Conservation (phyloP, 768 basidiomycete species). For the Crepidotus variabilis region DNA sequence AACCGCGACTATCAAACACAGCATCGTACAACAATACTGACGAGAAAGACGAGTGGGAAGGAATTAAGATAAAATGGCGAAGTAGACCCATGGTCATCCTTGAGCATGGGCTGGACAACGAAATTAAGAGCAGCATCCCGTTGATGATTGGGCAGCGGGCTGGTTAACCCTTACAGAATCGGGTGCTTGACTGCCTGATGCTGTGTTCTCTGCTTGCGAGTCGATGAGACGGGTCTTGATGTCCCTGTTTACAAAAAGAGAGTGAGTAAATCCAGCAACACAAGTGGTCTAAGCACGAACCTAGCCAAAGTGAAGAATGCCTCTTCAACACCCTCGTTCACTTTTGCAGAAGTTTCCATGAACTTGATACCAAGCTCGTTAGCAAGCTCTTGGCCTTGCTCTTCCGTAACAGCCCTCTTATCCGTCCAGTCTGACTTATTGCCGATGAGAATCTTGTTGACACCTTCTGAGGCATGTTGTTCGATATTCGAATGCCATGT, state of each 20-base stretch:
- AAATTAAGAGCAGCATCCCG: slow-evolving; percentile 51
- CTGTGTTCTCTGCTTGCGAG: slow-evolving; percentile 67
- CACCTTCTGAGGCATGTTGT: slow-evolving; percentile 97
- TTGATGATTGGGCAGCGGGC: slow-evolving; percentile 39
- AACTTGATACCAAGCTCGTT: slow-evolving; percentile 93
- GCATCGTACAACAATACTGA: background rate
- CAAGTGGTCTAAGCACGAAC: slow-evolving; percentile 32
- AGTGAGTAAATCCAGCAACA: slow-evolving; percentile 4
- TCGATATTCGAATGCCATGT: slow-evolving; percentile 99
- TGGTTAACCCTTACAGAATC: slow-evolving; percentile 69
- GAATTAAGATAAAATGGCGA: background rate
- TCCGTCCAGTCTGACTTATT: slow-evolving; percentile 99
- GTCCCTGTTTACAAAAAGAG: slow-evolving; percentile 51
- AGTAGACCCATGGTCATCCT: background rate
- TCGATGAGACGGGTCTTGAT: slow-evolving; percentile 98
- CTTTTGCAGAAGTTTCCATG: slow-evolving; percentile 97
- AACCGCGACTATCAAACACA: background rate
- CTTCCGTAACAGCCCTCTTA: slow-evolving; percentile 87
- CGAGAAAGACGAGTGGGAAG: background rate
- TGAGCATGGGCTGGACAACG: background rate
- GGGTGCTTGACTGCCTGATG: slow-evolving; percentile 36
- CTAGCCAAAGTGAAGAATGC: slow-evolving; percentile 97
- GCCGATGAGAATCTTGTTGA: slow-evolving; percentile 98
- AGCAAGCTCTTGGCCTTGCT: slow-evolving; percentile 90
- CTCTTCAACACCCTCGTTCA: slow-evolving; percentile 96